These are phyloP conservation scores for Tausonia pullulans DNA, from an alignment of 1,284 basidiomycete genomes.

Conservation along the genomic window DNA sequence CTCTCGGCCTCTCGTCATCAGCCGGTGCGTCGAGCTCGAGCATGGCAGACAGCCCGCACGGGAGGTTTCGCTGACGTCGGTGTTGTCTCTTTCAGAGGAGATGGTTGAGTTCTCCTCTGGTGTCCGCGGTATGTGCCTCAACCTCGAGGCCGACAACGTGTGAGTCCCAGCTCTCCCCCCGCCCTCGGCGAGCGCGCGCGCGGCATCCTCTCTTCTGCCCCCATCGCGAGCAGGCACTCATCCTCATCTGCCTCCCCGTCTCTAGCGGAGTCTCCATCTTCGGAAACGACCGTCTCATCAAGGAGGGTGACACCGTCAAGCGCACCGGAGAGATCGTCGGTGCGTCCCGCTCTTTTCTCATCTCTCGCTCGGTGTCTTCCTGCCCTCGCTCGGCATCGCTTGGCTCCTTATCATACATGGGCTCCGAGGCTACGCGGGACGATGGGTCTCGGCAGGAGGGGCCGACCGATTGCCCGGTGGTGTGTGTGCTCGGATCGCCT, in stretches of 20 bases:
- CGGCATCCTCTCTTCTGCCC: neutral
- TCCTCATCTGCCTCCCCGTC: neutral
- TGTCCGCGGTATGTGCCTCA: constrained; percentile 96
- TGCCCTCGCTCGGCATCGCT: neutral
- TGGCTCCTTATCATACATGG: neutral
- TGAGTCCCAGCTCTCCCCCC: constrained; percentile 5
- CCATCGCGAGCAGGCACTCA: neutral
- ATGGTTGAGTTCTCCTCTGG: constrained; percentile 99
- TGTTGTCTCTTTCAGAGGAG: constrained; percentile 58
- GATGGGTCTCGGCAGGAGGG: neutral
- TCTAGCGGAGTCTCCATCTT: constrained; percentile 90
- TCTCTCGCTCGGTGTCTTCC: neutral
- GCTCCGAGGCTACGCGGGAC: neutral
- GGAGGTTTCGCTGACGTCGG: neutral
- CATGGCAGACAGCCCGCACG: neutral
- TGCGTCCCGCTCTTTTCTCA: neutral
- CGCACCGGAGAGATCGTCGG: constrained; percentile 98
- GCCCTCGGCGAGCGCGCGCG: neutral
- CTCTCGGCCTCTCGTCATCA: constrained; percentile 1
- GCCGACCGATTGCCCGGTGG: neutral
- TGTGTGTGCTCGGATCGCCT: neutral
- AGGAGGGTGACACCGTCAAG: constrained; percentile 99
- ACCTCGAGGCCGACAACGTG: constrained; percentile 99
- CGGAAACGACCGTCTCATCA: constrained; percentile 99
- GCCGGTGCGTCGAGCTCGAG: neutral